Evolutionary conservation across 2,329 filamentous ascomycete species (phyloP).

Genomic region (Zelopaecilomyces penicillatus): DNA sequence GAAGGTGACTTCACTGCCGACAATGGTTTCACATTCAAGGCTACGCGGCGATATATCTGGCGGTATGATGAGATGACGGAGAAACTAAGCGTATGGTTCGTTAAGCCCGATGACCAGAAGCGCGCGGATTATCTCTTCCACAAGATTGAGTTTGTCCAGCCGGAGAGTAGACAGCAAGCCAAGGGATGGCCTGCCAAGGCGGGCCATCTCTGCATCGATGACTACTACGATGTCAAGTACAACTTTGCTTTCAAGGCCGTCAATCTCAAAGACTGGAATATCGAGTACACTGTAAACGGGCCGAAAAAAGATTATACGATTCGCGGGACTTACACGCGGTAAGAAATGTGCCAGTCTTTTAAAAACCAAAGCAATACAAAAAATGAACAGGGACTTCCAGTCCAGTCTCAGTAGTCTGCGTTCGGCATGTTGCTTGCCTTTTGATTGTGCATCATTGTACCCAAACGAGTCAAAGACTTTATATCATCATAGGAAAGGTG

Average conservation of each 20-base stretch:
- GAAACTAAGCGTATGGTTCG: slow-evolving; percentile 64
- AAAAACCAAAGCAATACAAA: no score
- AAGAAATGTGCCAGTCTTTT: background rate
- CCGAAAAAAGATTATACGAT: slow-evolving; percentile 68
- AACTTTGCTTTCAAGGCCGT: slow-evolving; percentile 55
- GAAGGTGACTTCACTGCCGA: slow-evolving; percentile 56
- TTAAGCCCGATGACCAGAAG: slow-evolving; percentile 51
- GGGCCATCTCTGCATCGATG: slow-evolving; percentile 61
- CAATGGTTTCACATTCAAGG: slow-evolving; percentile 48
- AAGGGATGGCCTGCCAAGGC: slow-evolving; percentile 56
- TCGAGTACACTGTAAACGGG: slow-evolving; percentile 59
- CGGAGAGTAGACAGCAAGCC: slow-evolving; percentile 13
- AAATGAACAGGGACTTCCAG: no score
- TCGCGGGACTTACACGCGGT: slow-evolving; percentile 41
- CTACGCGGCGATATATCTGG: slow-evolving; percentile 62
- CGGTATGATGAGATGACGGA: slow-evolving; percentile 56
- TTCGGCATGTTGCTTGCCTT: no score
- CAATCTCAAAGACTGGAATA: slow-evolving; percentile 47
- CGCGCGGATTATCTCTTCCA: slow-evolving; percentile 69
- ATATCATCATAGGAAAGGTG: no score
- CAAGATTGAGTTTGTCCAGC: slow-evolving; percentile 52
- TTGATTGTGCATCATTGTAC: no score
- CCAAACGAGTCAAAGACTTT: background rate
- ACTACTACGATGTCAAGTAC: slow-evolving; percentile 64
- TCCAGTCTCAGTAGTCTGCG: no score